Percentiles rank a stretch among this genome's conserved stretches.
These are phyloP conservation scores for Rubroshorea leprosula DNA, from an alignment of 345 rosid species.

Conservation along the genomic window DNA sequence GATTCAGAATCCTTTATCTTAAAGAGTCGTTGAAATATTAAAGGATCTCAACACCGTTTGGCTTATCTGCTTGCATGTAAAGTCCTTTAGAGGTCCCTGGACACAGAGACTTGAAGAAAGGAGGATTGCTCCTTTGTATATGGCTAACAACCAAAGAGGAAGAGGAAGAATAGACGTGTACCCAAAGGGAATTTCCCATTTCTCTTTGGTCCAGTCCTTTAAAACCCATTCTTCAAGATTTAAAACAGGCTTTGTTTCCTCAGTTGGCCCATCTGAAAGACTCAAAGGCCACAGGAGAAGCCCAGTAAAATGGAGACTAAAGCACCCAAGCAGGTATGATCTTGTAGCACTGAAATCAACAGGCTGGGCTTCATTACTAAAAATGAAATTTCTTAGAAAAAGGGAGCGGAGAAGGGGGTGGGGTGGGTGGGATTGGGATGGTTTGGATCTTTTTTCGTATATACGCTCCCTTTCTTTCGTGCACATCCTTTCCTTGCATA, in stretches of 20 bases:
- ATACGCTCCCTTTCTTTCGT: conserved; percentile 19
- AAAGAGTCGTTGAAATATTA: neutral
- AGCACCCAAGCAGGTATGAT: neutral
- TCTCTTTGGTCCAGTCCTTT: neutral
- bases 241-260: neutral
- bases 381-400: conserved; percentile 12
- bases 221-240: neutral
- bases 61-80: neutral
- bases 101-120: no score
- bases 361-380: conserved; percentile 21
- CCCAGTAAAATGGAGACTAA: no score
- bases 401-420: no score
- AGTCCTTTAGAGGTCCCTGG: neutral
- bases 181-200: no score
- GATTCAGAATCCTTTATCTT: neutral
- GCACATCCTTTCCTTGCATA: conserved; percentile 16
- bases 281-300: neutral
- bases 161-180: no score
- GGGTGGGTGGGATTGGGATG: neutral
- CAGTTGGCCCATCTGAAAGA: neutral
- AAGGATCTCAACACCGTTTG: neutral
- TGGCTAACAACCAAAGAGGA: no score
- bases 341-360: conserved; percentile 22
- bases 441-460: conserved; percentile 13
- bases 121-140: no score